These are phyloP conservation scores for Phytopythium mirpurense DNA, from an alignment of 352 stramenopile species.

Conservation along the genomic window DNA sequence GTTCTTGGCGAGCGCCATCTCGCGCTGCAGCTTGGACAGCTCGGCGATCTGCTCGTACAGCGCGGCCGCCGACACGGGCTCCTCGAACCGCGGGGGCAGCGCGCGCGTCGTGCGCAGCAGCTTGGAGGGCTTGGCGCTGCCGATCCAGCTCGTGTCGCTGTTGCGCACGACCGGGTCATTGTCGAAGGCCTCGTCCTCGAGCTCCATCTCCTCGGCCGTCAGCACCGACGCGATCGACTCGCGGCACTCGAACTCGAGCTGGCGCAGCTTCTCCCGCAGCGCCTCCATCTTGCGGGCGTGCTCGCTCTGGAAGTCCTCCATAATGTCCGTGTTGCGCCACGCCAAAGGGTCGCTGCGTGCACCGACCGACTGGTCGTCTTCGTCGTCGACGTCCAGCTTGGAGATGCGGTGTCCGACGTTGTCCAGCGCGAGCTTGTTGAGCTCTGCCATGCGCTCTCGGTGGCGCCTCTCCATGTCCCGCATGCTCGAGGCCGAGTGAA, in stretches of 20 bases:
- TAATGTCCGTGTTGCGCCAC: constrained; percentile 39
- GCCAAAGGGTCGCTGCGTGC: constrained; percentile 13
- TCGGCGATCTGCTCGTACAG: constrained; percentile 50
- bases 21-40: constrained; percentile 45
- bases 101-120: constrained; percentile 11
- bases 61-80: constrained; percentile 28
- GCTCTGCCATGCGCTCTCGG: constrained; percentile 45
- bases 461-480: constrained; percentile 40
- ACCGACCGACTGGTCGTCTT: constrained; percentile 7
- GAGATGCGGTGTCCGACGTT: constrained; percentile 41
- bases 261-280: constrained; percentile 30
- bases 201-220: constrained; percentile 37
- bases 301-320: constrained; percentile 36
- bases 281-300: constrained; percentile 42
- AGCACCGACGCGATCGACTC: constrained; percentile 52
- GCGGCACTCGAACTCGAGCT: constrained; percentile 49
- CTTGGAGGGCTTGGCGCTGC: constrained; percentile 19
- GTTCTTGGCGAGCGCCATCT: constrained; percentile 39
- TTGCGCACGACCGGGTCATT: constrained; percentile 16
- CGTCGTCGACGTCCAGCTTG: constrained; percentile 16
- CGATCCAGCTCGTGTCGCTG: constrained; percentile 20
- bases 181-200: constrained; percentile 6
- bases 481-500: constrained; percentile 31
- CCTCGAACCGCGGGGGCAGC: constrained; percentile 19
- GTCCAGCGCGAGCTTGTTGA: constrained; percentile 44